These are phyloP conservation scores for Boletus subcaerulescens DNA, from an alignment of 768 basidiomycete species.

Conservation along the genomic window DNA sequence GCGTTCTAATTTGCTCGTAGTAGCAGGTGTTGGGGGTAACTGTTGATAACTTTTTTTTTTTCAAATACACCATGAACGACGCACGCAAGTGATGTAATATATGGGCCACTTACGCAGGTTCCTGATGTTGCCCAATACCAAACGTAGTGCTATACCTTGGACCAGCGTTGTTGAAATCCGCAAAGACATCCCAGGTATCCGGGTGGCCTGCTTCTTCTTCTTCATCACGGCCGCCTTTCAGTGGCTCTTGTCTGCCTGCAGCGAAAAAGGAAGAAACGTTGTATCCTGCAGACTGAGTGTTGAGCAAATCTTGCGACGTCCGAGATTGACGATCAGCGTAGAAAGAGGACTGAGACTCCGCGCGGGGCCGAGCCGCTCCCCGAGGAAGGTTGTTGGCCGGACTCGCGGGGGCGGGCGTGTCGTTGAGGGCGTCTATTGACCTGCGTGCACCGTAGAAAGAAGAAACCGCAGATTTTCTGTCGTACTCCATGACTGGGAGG, in stretches of 20 bases:
- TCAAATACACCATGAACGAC: conserved; percentile 6
- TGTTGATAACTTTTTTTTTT: conserved; percentile 42
- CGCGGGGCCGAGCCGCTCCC: conserved; percentile 43
- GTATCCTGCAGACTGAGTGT: conserved; percentile 63
- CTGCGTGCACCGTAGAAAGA: conserved; percentile 71
- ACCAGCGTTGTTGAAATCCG: conserved; percentile 86
- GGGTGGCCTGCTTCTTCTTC: conserved; percentile 45
- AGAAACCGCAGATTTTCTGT: conserved; percentile 75
- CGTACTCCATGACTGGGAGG: conserved; percentile 58
- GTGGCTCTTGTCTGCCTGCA: conserved; percentile 68
- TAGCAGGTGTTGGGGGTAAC: conserved; percentile 31
- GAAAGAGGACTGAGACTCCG: conserved; percentile 75
- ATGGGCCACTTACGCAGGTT: conserved; percentile 43
- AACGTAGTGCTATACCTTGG: conserved; percentile 72
- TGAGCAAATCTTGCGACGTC: conserved; percentile 48
- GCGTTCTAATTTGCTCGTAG: conserved; percentile 35
- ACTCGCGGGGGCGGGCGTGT: conserved; percentile 34
- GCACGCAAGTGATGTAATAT: not conserved
- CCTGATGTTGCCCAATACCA: conserved; percentile 37
- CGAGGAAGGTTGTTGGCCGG: conserved; percentile 17
- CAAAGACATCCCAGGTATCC: conserved; percentile 74
- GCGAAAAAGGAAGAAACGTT: conserved; percentile 67
- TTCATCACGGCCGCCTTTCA: conserved; percentile 77
- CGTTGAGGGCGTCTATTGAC: conserved; percentile 61
- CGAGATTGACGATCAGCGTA: conserved; percentile 41